Conservation (phyloP, 306 rosid species). For the Cicer chorassanicum region DNA sequence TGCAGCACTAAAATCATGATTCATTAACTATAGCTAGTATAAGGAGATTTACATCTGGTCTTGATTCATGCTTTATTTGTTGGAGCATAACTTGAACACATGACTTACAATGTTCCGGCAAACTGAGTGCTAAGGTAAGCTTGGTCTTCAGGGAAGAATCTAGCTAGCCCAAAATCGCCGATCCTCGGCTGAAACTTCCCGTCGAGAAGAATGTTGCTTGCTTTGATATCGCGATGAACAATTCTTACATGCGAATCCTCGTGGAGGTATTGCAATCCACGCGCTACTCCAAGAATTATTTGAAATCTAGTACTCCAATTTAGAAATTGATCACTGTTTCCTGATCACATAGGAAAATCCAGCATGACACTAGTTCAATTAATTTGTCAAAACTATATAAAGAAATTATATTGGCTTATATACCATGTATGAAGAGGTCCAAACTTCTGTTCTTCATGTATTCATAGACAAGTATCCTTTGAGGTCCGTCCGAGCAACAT, state of each 20-base stretch:
- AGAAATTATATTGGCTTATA: slow-evolving; percentile 42
- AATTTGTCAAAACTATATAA: slow-evolving; percentile 27
- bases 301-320: slow-evolving; percentile 76
- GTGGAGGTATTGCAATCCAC: slow-evolving; percentile 88
- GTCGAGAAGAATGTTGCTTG: slow-evolving; percentile 95
- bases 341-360: slow-evolving; percentile 46
- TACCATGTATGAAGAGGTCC: slow-evolving; percentile 75
- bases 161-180: slow-evolving; percentile 92
- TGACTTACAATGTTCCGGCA: slow-evolving; percentile 90
- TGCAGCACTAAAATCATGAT: no score
- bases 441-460: slow-evolving; percentile 83
- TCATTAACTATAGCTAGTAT: no score
- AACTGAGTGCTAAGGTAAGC: slow-evolving; percentile 84
- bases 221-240: slow-evolving; percentile 90
- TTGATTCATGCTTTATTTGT: neutral
- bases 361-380: neutral
- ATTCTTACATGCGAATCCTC: slow-evolving; percentile 90
- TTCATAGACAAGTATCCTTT: slow-evolving; percentile 85
- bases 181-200: slow-evolving; percentile 81
- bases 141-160: slow-evolving; percentile 96
- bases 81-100: neutral
- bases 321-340: slow-evolving; percentile 61
- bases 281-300: slow-evolving; percentile 80
- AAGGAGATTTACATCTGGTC: no score
- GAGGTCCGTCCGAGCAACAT: slow-evolving; percentile 82